These are phyloP conservation scores for Starmera pachycereana DNA, from an alignment of 805 yeast genomes.

Conservation along the genomic window DNA sequence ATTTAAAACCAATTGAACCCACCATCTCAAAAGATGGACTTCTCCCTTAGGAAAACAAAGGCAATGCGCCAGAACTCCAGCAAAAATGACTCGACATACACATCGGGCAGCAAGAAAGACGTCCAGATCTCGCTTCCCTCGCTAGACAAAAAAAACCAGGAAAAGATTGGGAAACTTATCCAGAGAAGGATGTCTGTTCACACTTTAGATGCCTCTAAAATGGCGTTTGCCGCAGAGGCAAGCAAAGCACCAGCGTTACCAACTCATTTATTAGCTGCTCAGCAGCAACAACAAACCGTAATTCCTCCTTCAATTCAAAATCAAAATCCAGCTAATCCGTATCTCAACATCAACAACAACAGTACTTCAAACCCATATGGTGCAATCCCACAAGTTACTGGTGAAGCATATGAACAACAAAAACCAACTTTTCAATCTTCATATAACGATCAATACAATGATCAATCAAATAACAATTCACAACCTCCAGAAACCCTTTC, in stretches of 20 bases:
- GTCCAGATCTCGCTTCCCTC: conserved; percentile 18
- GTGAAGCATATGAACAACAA: conserved; percentile 1
- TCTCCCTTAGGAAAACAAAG: conserved; percentile 22
- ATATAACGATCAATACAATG: neutral
- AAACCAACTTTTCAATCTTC: conserved; percentile 2
- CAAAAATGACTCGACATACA: conserved; percentile 10
- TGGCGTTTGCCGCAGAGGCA: conserved; percentile 1
- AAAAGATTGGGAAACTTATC: conserved; percentile 30
- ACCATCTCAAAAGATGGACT: conserved; percentile 19
- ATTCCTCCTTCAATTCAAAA: neutral
- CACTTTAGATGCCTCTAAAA: conserved; percentile 8
- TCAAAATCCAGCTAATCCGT: neutral
- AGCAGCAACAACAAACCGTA: conserved; percentile 6
- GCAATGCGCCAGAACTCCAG: conserved; percentile 16
- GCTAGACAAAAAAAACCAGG: conserved; percentile 24
- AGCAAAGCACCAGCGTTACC: conserved; percentile 21
- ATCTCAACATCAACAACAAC: neutral
- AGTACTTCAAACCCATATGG: conserved; percentile 20
- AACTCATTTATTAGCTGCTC: conserved; percentile 9
- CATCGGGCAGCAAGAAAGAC: conserved; percentile 14
- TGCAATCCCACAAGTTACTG: neutral
- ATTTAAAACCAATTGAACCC: neutral
- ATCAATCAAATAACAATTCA: conserved; percentile 1
- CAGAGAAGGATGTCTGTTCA: conserved; percentile 35
- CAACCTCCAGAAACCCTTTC: conserved; percentile 1